A percentile compares a stretch with the other conserved stretches of the same genome.
Conservation (phyloP, 331 rosid species). For the Malus hybrid region DNA sequence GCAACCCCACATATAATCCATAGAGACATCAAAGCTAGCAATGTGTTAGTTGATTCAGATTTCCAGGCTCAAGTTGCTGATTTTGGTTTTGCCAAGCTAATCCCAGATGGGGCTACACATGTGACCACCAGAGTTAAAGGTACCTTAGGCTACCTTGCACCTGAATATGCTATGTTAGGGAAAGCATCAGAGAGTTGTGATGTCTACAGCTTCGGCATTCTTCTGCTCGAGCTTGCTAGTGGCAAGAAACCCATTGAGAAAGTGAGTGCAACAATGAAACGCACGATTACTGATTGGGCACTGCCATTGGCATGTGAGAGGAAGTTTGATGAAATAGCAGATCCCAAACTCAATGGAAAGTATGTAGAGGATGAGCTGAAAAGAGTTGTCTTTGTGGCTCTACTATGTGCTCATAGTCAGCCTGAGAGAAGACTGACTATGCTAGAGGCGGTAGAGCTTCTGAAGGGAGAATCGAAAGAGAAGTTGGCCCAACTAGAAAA, state of each 20-base stretch:
- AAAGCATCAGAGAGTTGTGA: slow-evolving; percentile 82
- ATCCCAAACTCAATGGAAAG: slow-evolving; percentile 64
- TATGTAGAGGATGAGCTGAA: slow-evolving; percentile 65
- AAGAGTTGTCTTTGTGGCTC: slow-evolving; percentile 50
- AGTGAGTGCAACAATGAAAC: slow-evolving; percentile 31
- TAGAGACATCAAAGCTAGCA: slow-evolving; percentile 82
- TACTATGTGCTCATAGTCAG: slow-evolving; percentile 49
- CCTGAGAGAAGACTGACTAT: slow-evolving; percentile 72
- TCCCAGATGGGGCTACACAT: slow-evolving; percentile 87
- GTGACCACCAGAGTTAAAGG: slow-evolving; percentile 93
- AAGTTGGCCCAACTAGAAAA: slow-evolving; percentile 44
- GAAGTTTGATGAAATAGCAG: slow-evolving; percentile 56
- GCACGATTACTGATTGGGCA: slow-evolving; percentile 71
- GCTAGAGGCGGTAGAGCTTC: slow-evolving; percentile 63
- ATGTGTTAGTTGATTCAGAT: slow-evolving; percentile 61
- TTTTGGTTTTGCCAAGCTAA: slow-evolving; percentile 84
- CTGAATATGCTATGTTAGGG: slow-evolving; percentile 88
- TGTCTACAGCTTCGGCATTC: slow-evolving; percentile 82
- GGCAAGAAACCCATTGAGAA: slow-evolving; percentile 75
- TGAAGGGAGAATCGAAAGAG: slow-evolving; percentile 63
- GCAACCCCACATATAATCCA: slow-evolving; percentile 86
- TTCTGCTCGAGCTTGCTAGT: slow-evolving; percentile 74
- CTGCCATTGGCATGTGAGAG: slow-evolving; percentile 66
- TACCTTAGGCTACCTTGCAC: slow-evolving; percentile 90
- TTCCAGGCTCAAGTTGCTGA: slow-evolving; percentile 80